Conservation (phyloP, 129 eudicot species). For the Gnaphalium uliginosum region DNA sequence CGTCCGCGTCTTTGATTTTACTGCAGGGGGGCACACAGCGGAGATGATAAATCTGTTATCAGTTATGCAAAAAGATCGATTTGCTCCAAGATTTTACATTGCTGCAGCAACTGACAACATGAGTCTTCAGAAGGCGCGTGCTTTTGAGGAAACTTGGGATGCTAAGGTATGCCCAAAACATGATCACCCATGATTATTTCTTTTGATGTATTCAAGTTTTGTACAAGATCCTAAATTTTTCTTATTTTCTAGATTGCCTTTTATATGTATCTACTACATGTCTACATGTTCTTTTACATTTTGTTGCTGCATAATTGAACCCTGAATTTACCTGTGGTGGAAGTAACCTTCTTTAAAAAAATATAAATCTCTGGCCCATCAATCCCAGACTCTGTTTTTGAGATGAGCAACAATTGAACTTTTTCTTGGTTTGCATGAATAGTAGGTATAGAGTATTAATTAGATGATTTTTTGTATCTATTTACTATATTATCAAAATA, state of each 20-base stretch:
- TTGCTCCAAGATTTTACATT: constrained; percentile 69
- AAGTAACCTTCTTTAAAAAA: too few relatives aligned
- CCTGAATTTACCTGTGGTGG: neutral
- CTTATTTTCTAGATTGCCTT: neutral
- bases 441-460: too few relatives aligned
- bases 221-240: neutral
- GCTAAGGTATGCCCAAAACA: constrained; percentile 43
- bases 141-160: constrained; percentile 58
- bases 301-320: constrained; percentile 3
- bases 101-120: constrained; percentile 95
- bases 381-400: too few relatives aligned
- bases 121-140: constrained; percentile 94
- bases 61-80: constrained; percentile 64
- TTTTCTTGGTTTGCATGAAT: too few relatives aligned
- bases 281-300: neutral
- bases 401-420: too few relatives aligned
- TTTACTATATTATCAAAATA: too few relatives aligned
- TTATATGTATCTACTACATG: neutral
- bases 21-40: constrained; percentile 86
- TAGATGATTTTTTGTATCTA: too few relatives aligned
- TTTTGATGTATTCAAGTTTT: neutral
- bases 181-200: constrained; percentile 5
- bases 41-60: constrained; percentile 81
- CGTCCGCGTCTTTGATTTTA: neutral
- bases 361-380: too few relatives aligned